Evolutionary conservation across 345 rosid species (phyloP), one percentile per base, ranked within the genome.

Genomic region (Gossypium herbaceum): DNA sequence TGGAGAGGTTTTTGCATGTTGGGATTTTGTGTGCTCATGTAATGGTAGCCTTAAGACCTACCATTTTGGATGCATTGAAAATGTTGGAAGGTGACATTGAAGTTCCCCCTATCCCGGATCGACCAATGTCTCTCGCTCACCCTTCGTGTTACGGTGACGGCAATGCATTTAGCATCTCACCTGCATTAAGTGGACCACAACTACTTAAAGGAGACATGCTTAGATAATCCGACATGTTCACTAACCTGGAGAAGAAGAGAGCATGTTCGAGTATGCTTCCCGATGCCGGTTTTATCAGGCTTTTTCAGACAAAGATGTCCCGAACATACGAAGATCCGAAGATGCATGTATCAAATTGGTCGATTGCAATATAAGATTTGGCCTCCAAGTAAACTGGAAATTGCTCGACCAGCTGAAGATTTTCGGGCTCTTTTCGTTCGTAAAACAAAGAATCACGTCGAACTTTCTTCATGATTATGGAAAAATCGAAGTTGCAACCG

Each of bases 61-160:
- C 95, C 54, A 90, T 94, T 80, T 20, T 20, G 56, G 97, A 91
- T 56, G 97, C 98, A 9, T 74, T 94, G 76, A 92, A 85, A 80
- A 91, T 94, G 98, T 80, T 94, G 56, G 97, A 94, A 85, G 97
- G 97, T 51, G 98, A 94, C 45, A 83, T 88, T 44, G 97, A 94
- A 73, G 95, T 92, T 68, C 97, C 97, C 17, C 74, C 85, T 0
- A 84, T 92, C 67, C 94, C 97, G 11, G 62, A 57, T 57, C 62
- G 62, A 57, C 62, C 62, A 12, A 57, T 57, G 62, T 22, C 62
- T 22, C 83, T 90, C 3, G 88, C 84, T 17, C 86, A 87, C 74
- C 88, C 89, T 66, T 82, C 84, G 0, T 80, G 80, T 64, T 52
- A 16, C 3, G 67, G 73, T 25, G 82, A 81, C 51, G 73, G 80